Percentiles rank a stretch among this genome's conserved stretches.
Conservation (phyloP, 805 yeast genomes). For the Starmerella bacillaris region DNA sequence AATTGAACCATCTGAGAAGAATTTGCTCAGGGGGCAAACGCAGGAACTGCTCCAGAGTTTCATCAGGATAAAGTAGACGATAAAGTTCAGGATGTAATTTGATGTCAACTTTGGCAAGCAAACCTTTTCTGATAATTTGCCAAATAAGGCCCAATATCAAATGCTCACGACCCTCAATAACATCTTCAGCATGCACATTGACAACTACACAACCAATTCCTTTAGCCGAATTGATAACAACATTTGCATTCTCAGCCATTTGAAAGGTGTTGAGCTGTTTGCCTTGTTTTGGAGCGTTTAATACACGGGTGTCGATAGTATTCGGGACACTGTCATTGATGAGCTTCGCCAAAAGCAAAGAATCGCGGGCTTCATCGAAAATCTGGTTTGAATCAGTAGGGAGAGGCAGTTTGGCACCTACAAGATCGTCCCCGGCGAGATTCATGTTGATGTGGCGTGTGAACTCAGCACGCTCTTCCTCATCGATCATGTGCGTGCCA, state of each 20-base stretch:
- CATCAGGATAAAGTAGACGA: constrained; percentile 86
- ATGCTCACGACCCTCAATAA: constrained; percentile 92
- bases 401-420: constrained; percentile 74
- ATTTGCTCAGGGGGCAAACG: constrained; percentile 97
- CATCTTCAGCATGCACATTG: constrained; percentile 92
- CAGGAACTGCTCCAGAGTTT: constrained; percentile 88
- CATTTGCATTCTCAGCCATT: constrained; percentile 91
- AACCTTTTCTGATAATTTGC: constrained; percentile 95
- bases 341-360: constrained; percentile 76
- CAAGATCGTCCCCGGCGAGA: constrained; percentile 68
- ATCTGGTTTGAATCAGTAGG: constrained; percentile 88
- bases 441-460: constrained; percentile 91
- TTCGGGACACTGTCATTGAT: constrained; percentile 97
- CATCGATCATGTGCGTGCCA: constrained; percentile 88
- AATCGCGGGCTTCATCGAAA: constrained; percentile 93
- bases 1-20: constrained; percentile 91
- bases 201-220: constrained; percentile 98
- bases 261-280: constrained; percentile 81
- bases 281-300: constrained; percentile 68
- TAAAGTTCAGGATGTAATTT: constrained; percentile 91
- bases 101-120: constrained; percentile 86
- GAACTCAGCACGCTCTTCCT: constrained; percentile 89
- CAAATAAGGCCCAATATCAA: constrained; percentile 86
- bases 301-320: constrained; percentile 93
- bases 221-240: constrained; percentile 94